Evolutionary conservation across 148 eudicot species (phyloP).

Genomic region (Heliosperma pusillum): DNA sequence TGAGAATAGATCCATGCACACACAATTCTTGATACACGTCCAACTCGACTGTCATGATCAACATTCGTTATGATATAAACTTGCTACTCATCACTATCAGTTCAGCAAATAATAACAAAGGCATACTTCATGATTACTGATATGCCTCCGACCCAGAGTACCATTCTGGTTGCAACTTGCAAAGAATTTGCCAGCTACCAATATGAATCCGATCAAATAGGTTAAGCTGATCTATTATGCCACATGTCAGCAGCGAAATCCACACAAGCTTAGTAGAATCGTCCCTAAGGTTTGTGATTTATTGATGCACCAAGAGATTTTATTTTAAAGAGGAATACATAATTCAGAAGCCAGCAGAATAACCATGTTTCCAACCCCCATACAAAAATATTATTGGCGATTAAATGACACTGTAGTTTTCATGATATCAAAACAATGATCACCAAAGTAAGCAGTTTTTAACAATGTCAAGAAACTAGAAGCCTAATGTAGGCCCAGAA

Average conservation of each 20-base stretch:
- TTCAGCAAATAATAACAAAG: neutral
- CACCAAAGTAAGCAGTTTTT: neutral
- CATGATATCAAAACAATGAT: neutral
- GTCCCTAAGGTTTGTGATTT: neutral
- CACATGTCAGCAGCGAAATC: conserved; percentile 1
- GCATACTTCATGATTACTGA: neutral
- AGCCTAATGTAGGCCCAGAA: neutral
- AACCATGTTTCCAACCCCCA: conserved; percentile 4
- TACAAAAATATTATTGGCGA: neutral
- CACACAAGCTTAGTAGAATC: conserved; percentile 1
- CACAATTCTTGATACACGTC: neutral
- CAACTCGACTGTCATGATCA: neutral
- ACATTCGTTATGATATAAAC: neutral
- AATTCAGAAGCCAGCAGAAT: neutral
- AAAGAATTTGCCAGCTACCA: no score
- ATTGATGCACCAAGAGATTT: neutral
- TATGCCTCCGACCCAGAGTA: neutral
- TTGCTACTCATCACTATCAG: neutral
- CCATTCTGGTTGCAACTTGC: no score
- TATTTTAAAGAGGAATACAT: neutral
- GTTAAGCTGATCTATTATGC: neutral
- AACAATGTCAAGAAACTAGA: neutral
- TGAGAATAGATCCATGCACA: neutral
- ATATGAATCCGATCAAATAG: no score
- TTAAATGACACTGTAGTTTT: neutral